Evolutionary conservation across 2,329 filamentous ascomycete genomes (phyloP), one percentile per base, ranked within the genome.

Genomic region (Xylaria polymorpha): DNA sequence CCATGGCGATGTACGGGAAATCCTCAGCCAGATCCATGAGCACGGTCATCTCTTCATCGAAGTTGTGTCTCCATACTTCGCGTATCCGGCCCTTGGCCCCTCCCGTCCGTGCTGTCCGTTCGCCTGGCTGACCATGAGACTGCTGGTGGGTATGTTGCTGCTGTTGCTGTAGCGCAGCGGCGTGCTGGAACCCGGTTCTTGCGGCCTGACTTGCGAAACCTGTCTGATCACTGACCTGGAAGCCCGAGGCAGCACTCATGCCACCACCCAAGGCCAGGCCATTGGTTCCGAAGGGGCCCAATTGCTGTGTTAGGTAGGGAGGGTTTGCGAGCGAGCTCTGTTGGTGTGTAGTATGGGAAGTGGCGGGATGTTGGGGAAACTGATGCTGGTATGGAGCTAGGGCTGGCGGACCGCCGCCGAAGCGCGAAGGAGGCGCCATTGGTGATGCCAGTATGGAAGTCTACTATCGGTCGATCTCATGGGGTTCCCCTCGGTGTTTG

Each of bases 1-100:
- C 94, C 96, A 99, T 98, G 75, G 94, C 95, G 81, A 99, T 95
- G 79, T 97, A 98, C 50, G 94, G 93, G 80, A 97, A 98, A 77
- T 92, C 93, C 71, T 97, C 92, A 72, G 98, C 90, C 76, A 98
- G 83, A 68, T 92, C 89, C 79, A 95, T 88, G 74, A 99, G 82
- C 59, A 92, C 85, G 9, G 89, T 91, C 91, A 99, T 96, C 83
- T 99, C 96, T 78, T 97, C 92, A 32, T 93, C 88, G 71, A 98
- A 83, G 77, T 98, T 98, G 75, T 94, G 89, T 79, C 92, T 92
- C 96, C 96, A 99, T 46, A 99, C 96, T 77, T 99, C 95, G 73
- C 94, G 89, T 90, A 98, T 98, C 79, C 94, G 87, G 71, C 90
- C 89, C 77, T 94, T 93, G 20, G 87, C 87, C 69, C 66, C 79